A percentile compares a stretch with the other conserved stretches of the same genome.
phyloP scores from a whole-genome alignment of 2,329 filamentous ascomycete genomes.

The Trichothecium sympodiale region DNA sequence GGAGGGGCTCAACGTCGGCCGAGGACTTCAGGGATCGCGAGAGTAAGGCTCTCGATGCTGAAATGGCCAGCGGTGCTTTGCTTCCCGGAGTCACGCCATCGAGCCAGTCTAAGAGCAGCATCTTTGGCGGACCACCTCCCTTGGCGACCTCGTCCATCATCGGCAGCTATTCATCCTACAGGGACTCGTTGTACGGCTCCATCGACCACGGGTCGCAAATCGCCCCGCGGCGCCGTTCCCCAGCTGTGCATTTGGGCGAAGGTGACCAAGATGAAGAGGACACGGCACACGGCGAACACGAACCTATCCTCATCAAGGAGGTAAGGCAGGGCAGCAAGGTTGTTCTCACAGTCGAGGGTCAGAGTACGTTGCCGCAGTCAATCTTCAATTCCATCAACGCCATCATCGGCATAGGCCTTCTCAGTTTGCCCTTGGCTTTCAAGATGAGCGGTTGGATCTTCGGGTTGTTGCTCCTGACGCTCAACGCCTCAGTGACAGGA shows the following conservation, averaged over 20 bases:
- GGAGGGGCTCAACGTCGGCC: slow-evolving; percentile 4
- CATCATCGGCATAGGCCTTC: slow-evolving; percentile 77
- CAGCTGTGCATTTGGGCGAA: slow-evolving; percentile 26
- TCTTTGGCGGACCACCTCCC: slow-evolving; percentile 48
- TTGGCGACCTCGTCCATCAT: slow-evolving; percentile 59
- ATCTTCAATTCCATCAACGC: slow-evolving; percentile 96
- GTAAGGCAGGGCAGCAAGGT: slow-evolving; percentile 81
- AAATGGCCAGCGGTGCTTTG: slow-evolving; percentile 22
- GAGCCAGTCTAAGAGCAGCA: slow-evolving; percentile 19
- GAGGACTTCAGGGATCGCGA: slow-evolving; percentile 32
- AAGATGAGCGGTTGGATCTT: slow-evolving; percentile 83
- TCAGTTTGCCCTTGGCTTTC: slow-evolving; percentile 80
- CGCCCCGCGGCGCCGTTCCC: slow-evolving; percentile 28
- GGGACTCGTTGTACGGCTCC: slow-evolving; percentile 41
- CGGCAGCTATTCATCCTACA: slow-evolving; percentile 55
- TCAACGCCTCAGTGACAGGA: slow-evolving; percentile 64
- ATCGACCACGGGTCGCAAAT: slow-evolving; percentile 21
- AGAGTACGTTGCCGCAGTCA: slow-evolving; percentile 91
- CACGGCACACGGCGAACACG: slow-evolving; percentile 44
- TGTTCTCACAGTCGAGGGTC: slow-evolving; percentile 75
- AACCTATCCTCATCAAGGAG: slow-evolving; percentile 78
- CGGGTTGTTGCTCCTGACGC: slow-evolving; percentile 62
- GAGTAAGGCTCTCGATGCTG: slow-evolving; percentile 33
- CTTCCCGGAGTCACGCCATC: slow-evolving; percentile 15
- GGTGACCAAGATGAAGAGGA: slow-evolving; percentile 15